phyloP scores from a whole-genome alignment of 192 early-diverging fungal genomes.

The Podila verticillata region DNA sequence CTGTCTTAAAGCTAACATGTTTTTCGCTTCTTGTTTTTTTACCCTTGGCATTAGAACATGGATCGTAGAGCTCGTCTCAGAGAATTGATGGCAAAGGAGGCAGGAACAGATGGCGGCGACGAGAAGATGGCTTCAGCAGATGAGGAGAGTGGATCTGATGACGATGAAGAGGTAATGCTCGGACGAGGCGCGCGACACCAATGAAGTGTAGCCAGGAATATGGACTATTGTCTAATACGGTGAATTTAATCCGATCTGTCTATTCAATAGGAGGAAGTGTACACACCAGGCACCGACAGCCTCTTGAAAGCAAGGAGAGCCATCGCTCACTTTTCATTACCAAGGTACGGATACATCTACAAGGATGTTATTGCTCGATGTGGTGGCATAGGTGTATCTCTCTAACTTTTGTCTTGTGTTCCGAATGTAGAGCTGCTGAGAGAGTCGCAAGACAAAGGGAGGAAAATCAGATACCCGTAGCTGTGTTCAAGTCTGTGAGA shows the following conservation, averaged over 20 bases:
- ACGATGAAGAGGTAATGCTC: constrained; percentile 26
- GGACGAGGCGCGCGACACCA: neutral
- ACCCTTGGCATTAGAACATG: constrained; percentile 33
- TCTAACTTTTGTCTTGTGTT: neutral
- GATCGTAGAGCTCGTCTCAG: constrained; percentile 82
- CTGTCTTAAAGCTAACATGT: no score
- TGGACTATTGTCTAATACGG: no score
- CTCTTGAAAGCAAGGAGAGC: constrained; percentile 74
- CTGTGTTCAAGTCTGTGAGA: constrained; percentile 72
- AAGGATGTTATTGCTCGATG: neutral
- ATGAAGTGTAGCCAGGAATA: no score
- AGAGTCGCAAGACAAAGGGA: constrained; percentile 71
- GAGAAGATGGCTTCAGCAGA: constrained; percentile 62
- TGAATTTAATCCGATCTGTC: no score
- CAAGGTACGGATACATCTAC: constrained; percentile 50
- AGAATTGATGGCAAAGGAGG: constrained; percentile 70
- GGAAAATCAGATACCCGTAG: constrained; percentile 73
- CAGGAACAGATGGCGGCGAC: constrained; percentile 55
- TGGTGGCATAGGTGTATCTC: neutral
- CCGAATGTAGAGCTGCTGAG: constrained; percentile 63
- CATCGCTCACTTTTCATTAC: constrained; percentile 80
- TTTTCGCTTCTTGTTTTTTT: constrained; percentile 3
- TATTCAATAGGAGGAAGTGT: constrained; percentile 75
- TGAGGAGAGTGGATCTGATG: constrained; percentile 60
- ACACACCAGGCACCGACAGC: constrained; percentile 78